Base-by-base conservation (phyloP, 495 filamentous ascomycete species). In the Trichoderma reesei region DNA sequence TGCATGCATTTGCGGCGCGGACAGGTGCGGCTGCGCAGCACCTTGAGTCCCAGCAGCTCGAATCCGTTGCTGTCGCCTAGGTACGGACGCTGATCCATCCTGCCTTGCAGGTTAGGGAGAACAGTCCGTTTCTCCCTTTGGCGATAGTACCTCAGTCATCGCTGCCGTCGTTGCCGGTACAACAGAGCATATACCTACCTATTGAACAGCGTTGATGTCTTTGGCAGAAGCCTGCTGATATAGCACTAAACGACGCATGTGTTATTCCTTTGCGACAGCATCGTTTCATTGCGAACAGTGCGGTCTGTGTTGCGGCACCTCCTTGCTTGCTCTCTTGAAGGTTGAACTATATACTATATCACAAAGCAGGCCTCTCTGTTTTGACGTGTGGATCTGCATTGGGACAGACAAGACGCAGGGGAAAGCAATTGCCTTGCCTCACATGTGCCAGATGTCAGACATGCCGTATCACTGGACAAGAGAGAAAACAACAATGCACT, bases 401-500 rank as follows among this genome's bases (percentile, higher is more conserved):
- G 51, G 51, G 8, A 34, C 20, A 56, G 31, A 11, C 33, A 34
- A 10, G 26, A 26, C 31, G 31, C 51, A 56, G 51, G 31, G 51
- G 26, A 26, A 10, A 34, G 31, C 26, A 7, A n/a, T 1, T 34
- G 51, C 26, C 51, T 56, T 56, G 51, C 26, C 14, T 33, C 18
- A 33, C 48, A 56, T 56, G 48, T 56, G 26, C 33, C 18, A 56
- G 51, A 56, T 56, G 26, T 56, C 18, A 56, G 51, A 56, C 20
- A 56, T 56, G 26, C 20, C 14, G 26, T 26, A 10, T 3, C 26
- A 56, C 33, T 20, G 51, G 51, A 33, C 51, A 26, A 56, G 51
- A 33, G 7, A 14, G 16, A 14, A 46, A 18, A 46, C 10, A 9
- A 34, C 51, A 56, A 56, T 56, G 51, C 51, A 56, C 2, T 33